Base-by-base conservation (phyloP, 2,329 filamentous ascomycete genomes). In the Sclerotinia sclerotiorum region DNA sequence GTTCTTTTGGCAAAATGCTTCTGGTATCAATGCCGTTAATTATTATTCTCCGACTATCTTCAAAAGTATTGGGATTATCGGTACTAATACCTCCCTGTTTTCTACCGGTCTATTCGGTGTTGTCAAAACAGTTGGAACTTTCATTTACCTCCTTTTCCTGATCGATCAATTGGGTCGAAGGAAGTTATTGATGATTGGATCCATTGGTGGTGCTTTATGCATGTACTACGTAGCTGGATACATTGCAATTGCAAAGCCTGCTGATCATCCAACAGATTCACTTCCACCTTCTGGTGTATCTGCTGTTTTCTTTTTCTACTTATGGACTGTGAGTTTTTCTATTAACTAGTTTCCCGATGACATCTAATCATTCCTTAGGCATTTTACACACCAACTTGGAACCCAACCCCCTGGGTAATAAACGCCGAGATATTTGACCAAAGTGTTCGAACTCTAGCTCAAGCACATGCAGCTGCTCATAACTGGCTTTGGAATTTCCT, bases 221-320 rank as follows among this genome's bases (percentile, higher is more conserved):
- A 60, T 75, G 13, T 73, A 70, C 69, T 75, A 75, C 44, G 73
- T 75, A 27, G 74, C 73, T 21, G 71, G 67, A 3, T 75, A 73
- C 49, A 56, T 75, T 48, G 73, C 72, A 17, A 69, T 70, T 11
- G 69, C 71, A 27, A 54, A 72, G 49, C 69, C 72, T 54, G 67
- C 71, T 55, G 49, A 54, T 69, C 35, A 68, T 52, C 6, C 51
- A 52, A 21, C 49, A 68, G 4, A 52, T 21, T 55, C 58, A 6
- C 58, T 62, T 8, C 58, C 58, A 17, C 58, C 58, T 32, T 72
- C 69, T 29, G 87, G 87, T 27, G 85, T 87, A 65, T 84, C 85
- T 0, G 87, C 87, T 46, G 83, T 90, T 69, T 87, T 89, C 78
- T 90, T 92, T 82, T 90, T 92, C 80, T 92, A 91, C 74, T 82